Conservation (phyloP, 352 stramenopile genomes). For the Globisporangium nodosum region DNA sequence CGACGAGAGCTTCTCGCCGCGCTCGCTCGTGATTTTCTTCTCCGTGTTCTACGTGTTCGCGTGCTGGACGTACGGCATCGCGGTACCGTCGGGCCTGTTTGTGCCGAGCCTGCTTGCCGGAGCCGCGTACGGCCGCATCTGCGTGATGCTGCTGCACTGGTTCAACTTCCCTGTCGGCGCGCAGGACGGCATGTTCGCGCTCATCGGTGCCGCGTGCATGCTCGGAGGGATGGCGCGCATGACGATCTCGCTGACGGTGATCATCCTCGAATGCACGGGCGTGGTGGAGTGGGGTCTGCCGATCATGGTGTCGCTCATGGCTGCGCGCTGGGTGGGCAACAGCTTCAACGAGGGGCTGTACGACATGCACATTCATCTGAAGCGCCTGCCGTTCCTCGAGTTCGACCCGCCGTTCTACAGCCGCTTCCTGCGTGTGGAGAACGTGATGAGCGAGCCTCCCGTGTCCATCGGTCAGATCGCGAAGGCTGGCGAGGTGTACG, state of each 20-base stretch:
- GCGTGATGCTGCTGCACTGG: conserved; percentile 58
- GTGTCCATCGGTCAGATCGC: conserved; percentile 63
- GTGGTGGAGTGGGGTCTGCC: conserved; percentile 98
- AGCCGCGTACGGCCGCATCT: conserved; percentile 91
- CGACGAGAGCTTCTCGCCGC: conserved; percentile 88
- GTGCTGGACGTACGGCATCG: conserved; percentile 95
- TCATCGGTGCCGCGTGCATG: conserved; percentile 95
- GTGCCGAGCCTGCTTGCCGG: conserved; percentile 94
- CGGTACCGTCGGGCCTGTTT: conserved; percentile 96
- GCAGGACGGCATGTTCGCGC: conserved; percentile 92
- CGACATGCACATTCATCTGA: conserved; percentile 98
- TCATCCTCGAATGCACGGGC: conserved; percentile 98
- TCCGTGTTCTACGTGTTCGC: conserved; percentile 91
- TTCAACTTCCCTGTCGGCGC: conserved; percentile 60
- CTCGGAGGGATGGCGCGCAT: conserved; percentile 96
- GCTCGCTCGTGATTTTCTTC: conserved; percentile 96
- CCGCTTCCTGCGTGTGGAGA: conserved; percentile 64
- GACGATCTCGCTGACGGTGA: conserved; percentile 98
- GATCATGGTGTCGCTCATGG: conserved; percentile 98
- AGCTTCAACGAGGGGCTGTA: conserved; percentile 98
- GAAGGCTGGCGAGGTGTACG: conserved; percentile 77
- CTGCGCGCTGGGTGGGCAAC: conserved; percentile 95
- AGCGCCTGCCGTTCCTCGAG: conserved; percentile 96
- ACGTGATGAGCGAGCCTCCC: conserved; percentile 71
- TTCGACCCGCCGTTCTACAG: conserved; percentile 88